Percentiles rank a stretch among this genome's conserved stretches.
These are phyloP conservation scores for Oryza coarctata DNA, from an alignment of 176 grass and related monocot genomes.

Conservation along the genomic window DNA sequence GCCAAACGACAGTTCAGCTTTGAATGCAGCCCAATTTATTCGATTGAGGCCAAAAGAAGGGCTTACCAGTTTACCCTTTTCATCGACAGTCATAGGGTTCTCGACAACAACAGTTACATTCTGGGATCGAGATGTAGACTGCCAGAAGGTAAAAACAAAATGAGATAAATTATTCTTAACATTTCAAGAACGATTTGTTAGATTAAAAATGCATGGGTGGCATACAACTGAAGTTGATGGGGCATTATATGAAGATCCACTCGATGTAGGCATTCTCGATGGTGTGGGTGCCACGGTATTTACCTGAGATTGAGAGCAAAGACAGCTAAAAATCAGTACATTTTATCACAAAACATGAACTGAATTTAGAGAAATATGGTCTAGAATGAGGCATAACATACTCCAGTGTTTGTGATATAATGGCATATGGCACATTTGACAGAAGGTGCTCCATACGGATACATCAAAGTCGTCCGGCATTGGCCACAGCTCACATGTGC, in stretches of 20 bases:
- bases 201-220: constrained; percentile 6
- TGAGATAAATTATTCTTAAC: constrained; percentile 30
- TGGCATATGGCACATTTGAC: constrained; percentile 89
- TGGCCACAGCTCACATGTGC: constrained; percentile 71
- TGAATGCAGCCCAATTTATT: neutral
- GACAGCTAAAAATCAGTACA: constrained; percentile 17
- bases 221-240: constrained; percentile 74
- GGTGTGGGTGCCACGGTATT: constrained; percentile 33
- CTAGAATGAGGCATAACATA: constrained; percentile 22
- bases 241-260: constrained; percentile 40
- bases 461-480: constrained; percentile 80
- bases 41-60: constrained; percentile 9
- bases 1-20: neutral
- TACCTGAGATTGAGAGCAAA: constrained; percentile 49
- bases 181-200: constrained; percentile 12
- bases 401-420: constrained; percentile 73
- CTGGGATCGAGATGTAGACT: constrained; percentile 61
- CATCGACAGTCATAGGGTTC: constrained; percentile 89
- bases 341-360: neutral
- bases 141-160: constrained; percentile 26
- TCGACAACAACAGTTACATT: constrained; percentile 94
- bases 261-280: constrained; percentile 36
- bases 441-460: constrained; percentile 85
- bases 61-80: constrained; percentile 89
- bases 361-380: constrained; percentile 7